Conservation (phyloP, 1,284 basidiomycete species). For the Pyrrhoderma lamaoense region DNA sequence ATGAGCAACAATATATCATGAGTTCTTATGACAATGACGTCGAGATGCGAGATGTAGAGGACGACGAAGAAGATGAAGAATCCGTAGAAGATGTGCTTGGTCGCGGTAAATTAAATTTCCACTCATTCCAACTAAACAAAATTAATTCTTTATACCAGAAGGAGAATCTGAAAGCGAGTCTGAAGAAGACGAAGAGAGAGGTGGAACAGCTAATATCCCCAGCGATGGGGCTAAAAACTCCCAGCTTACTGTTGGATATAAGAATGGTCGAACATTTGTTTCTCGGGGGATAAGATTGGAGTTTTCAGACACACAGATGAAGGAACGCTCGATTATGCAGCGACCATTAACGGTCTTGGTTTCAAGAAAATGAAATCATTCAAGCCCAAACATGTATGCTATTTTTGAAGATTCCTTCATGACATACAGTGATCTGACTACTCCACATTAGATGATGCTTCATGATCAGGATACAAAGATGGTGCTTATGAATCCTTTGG, state of each 20-base stretch:
- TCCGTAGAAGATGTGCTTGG: constrained; percentile 55
- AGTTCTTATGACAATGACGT: constrained; percentile 68
- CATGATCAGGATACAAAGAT: constrained; percentile 97
- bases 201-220: constrained; percentile 30
- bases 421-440: background rate
- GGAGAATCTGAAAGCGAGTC: no score
- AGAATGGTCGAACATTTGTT: constrained; percentile 93
- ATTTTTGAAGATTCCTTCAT: constrained; percentile 12
- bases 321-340: constrained; percentile 79
- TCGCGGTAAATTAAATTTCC: background rate
- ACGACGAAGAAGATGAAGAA: constrained; percentile 48
- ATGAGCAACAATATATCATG: constrained; percentile 75
- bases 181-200: constrained; percentile 37
- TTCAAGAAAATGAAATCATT: constrained; percentile 82
- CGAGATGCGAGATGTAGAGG: constrained; percentile 73
- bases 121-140: no score
- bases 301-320: constrained; percentile 88
- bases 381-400: constrained; percentile 73
- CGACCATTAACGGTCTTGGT: constrained; percentile 80
- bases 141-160: no score
- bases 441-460: constrained; percentile 78
- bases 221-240: constrained; percentile 62
- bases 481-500: constrained; percentile 83
- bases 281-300: constrained; percentile 95
- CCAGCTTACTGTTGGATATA: constrained; percentile 92